These are phyloP conservation scores for Psilocybe cubensis DNA, from an alignment of 768 basidiomycete genomes.

Conservation along the genomic window DNA sequence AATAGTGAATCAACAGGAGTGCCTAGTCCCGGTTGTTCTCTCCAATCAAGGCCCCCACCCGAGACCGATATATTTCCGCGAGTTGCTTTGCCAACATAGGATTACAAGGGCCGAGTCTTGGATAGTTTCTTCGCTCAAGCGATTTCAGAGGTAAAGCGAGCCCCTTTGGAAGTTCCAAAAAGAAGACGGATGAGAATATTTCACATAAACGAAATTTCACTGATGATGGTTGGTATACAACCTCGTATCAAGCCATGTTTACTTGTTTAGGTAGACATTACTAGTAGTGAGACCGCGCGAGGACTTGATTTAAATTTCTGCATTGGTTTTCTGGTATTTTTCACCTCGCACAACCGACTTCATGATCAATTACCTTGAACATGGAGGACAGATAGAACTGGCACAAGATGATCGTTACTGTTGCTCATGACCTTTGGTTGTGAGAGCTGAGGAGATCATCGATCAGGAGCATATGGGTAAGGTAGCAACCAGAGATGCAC, in stretches of 20 bases:
- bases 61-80: slow-evolving; percentile 16
- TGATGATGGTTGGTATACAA: slow-evolving; percentile 3
- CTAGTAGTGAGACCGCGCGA: background rate
- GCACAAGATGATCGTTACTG: no score
- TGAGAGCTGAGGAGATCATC: background rate
- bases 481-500: background rate
- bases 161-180: slow-evolving; percentile 7
- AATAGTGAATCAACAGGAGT: slow-evolving; percentile 8
- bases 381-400: no score
- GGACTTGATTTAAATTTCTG: no score
- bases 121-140: slow-evolving; percentile 6
- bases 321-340: no score
- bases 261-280: background rate
- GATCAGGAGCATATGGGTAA: background rate
- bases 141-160: slow-evolving; percentile 1
- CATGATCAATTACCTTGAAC: no score
- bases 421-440: no score
- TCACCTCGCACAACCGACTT: no score
- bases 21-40: background rate
- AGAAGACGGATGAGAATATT: slow-evolving; percentile 7
- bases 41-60: slow-evolving; percentile 3
- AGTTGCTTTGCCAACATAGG: slow-evolving; percentile 27
- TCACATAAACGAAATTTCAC: background rate
- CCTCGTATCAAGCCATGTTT: background rate
- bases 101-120: slow-evolving; percentile 15